phyloP scores from a whole-genome alignment of 257 asterid species.

The Fraxinus excelsior region DNA sequence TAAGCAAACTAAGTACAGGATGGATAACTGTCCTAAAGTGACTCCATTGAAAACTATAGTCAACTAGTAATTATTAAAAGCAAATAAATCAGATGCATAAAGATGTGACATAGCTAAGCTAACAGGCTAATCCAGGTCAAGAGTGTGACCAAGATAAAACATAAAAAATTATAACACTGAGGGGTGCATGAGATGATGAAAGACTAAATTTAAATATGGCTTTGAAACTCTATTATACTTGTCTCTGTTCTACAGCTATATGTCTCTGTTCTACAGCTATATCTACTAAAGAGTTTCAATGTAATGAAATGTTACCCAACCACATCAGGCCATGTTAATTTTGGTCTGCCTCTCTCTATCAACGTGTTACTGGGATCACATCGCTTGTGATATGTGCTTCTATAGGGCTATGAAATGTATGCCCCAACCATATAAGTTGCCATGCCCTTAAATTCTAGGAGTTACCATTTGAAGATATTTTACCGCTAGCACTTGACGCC shows the following conservation, averaged over 20 bases:
- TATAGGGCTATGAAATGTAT: neutral
- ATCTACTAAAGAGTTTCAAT: neutral
- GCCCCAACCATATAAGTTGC: neutral
- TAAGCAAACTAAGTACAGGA: slow-evolving; percentile 21
- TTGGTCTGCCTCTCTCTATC: neutral
- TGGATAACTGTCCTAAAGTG: slow-evolving; percentile 9
- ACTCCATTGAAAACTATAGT: slow-evolving; percentile 15
- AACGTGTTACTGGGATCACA: neutral
- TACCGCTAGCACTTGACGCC: neutral
- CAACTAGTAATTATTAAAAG: neutral
- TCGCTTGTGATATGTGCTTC: neutral
- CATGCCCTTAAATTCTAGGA: neutral
- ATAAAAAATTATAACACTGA: neutral
- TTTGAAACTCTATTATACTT: neutral
- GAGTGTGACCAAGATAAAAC: neutral
- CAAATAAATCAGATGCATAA: neutral
- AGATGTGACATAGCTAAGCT: neutral
- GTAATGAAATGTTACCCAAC: neutral
- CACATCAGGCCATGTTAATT: neutral
- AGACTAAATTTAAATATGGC: slow-evolving; percentile 4
- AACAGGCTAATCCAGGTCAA: neutral
- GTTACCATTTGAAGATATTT: neutral
- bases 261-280: neutral
- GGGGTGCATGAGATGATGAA: neutral
- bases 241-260: neutral